Conservation (phyloP, 2,329 filamentous ascomycete genomes). For the Xylariales sp. region DNA sequence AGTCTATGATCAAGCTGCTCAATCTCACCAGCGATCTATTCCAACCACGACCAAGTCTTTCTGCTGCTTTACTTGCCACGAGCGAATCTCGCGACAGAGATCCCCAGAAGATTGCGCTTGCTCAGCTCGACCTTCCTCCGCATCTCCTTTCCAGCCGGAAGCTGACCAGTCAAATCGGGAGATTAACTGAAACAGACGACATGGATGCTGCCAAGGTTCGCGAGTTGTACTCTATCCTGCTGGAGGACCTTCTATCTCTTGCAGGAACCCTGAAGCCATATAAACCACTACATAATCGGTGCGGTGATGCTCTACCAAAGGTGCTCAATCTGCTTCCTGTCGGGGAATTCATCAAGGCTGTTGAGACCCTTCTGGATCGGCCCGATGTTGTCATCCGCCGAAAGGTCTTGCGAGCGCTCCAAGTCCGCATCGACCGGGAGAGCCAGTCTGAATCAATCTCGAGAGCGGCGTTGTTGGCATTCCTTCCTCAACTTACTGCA, state of each 20-base stretch:
- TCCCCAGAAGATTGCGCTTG: slow-evolving; percentile 45
- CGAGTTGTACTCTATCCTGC: slow-evolving; percentile 62
- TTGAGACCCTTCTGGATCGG: slow-evolving; percentile 74
- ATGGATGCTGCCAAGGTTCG: slow-evolving; percentile 64
- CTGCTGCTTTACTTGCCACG: slow-evolving; percentile 63
- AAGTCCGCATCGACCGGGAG: slow-evolving; percentile 71
- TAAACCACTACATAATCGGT: slow-evolving; percentile 51
- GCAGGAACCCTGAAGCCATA: slow-evolving; percentile 59
- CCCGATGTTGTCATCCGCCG: slow-evolving; percentile 71
- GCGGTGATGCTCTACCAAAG: slow-evolving; percentile 69
- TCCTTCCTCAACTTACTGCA: slow-evolving; percentile 72
- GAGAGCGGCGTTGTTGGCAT: slow-evolving; percentile 67
- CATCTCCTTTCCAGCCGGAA: slow-evolving; percentile 54
- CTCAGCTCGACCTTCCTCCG: slow-evolving; percentile 53
- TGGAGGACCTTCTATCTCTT: slow-evolving; percentile 62
- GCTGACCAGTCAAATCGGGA: slow-evolving; percentile 50
- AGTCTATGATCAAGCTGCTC: slow-evolving; percentile 72
- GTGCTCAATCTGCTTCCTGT: slow-evolving; percentile 83
- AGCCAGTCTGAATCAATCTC: slow-evolving; percentile 64
- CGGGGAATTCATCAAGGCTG: slow-evolving; percentile 81
- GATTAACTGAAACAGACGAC: slow-evolving; percentile 56
- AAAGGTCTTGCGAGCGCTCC: slow-evolving; percentile 76
- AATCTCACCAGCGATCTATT: slow-evolving; percentile 71
- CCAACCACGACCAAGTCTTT: slow-evolving; percentile 68
- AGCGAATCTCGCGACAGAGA: slow-evolving; percentile 44